Base-by-base conservation (phyloP, 2,329 filamentous ascomycete species). In the Nemania sp. region DNA sequence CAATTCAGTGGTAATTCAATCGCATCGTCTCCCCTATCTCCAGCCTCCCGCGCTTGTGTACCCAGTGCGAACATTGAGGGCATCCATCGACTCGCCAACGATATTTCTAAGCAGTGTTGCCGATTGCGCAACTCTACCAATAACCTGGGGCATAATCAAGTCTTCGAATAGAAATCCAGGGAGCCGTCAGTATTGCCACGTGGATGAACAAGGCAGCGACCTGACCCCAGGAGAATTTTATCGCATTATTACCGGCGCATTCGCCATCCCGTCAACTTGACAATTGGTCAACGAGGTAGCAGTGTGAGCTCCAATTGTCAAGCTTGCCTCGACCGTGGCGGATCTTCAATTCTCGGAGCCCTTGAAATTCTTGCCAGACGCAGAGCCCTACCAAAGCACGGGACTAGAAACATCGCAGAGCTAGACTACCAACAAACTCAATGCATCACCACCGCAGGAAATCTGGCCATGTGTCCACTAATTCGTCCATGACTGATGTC, bases 391-490 rank as follows among this genome's bases (percentile, higher is more conserved):
- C 31, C 36, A 56, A 50, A 17, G 40, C 53, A 58, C 54, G 56
- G 52, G 59, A 56, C 57, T 44, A 49, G 28, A 40, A 30, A 51
- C 37, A 45, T 46, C 49, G 39, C 55, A 47, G 53, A 58, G 56
- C 45, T 61, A 63, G 66, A 62, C 64, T 52, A 61, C 47, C 54
- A 17, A 62, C 44, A 52, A 42, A 52, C 60, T 55, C 68, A 62
- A 83, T 84, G 81, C 79, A 82, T 69, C 80, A 84, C 68, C 76
- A 75, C 54, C 77, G 81, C 64, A 77, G 78, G 66, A 82, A 77
- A 71, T 83, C 81, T 40, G 80, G 81, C 56, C 78, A 81, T 70
- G 73, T 69, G 64, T 75, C 76, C 56, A 72, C 74, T 55, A 80
- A 80, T 69, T 75, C 77, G 37, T 81, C 80, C 49, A 74, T 74